A percentile compares a stretch with the other conserved stretches of the same genome.
phyloP scores from a whole-genome alignment of 202 grass and related monocot species.

The Bolboschoenoplectus hybrid region DNA sequence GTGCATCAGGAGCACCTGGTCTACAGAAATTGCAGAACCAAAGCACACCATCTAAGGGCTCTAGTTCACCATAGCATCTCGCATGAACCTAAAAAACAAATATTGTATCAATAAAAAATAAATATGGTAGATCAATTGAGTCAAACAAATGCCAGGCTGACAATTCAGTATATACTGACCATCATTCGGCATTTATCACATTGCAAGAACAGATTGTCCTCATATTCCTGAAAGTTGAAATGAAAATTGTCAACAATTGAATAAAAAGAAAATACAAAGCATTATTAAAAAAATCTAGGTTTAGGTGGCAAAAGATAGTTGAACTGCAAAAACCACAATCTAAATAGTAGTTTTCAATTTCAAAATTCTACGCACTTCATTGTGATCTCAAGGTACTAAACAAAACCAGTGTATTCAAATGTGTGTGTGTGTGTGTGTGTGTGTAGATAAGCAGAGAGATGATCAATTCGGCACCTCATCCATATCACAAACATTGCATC shows the following conservation, averaged over 20 bases:
- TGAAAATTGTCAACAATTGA: conserved; percentile 10
- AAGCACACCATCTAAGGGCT: conserved; percentile 82
- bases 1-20: conserved; percentile 76
- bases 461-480: conserved; percentile 73
- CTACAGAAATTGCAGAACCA: conserved; percentile 98
- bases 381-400: conserved; percentile 18
- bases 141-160: conserved; percentile 36
- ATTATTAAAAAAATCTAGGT: conserved; percentile 20
- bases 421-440: not conserved
- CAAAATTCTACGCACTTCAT: conserved; percentile 13
- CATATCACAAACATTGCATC: conserved; percentile 98
- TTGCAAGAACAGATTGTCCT: conserved; percentile 98
- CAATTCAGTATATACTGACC: conserved; percentile 54
- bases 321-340: conserved; percentile 33
- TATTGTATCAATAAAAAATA: conserved; percentile 9
- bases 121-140: conserved; percentile 14
- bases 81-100: conserved; percentile 78
- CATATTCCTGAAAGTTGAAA: conserved; percentile 70
- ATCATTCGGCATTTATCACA: conserved; percentile 99
- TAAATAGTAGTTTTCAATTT: conserved; percentile 3
- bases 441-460: conserved; percentile 31
- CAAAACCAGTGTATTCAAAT: not conserved
- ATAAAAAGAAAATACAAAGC: conserved; percentile 11
- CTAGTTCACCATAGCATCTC: conserved; percentile 93
- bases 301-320: conserved; percentile 45